phyloP scores from a whole-genome alignment of 2,329 filamentous ascomycete species.

The Microsporum canis region DNA sequence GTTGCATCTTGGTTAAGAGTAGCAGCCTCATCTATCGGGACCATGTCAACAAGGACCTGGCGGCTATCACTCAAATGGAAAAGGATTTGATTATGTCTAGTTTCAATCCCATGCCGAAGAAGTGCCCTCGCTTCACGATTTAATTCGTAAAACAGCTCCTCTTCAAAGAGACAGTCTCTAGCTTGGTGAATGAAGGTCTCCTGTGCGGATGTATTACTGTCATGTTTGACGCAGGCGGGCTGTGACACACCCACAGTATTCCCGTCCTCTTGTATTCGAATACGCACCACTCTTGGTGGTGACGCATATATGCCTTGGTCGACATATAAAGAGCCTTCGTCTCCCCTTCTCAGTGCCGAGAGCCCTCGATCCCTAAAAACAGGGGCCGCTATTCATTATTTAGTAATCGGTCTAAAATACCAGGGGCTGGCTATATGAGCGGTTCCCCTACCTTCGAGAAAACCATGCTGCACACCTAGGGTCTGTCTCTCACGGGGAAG shows the following conservation, averaged over 20 bases:
- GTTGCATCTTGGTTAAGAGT: slow-evolving; percentile 18
- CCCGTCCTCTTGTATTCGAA: slow-evolving; percentile 52
- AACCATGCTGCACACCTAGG: slow-evolving; percentile 80
- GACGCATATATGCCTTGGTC: slow-evolving; percentile 48
- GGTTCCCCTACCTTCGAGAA: slow-evolving; percentile 53
- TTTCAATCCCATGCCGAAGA: slow-evolving; percentile 57
- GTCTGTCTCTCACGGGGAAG: slow-evolving; percentile 61
- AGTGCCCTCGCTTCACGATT: slow-evolving; percentile 67
- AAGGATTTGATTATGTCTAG: slow-evolving; percentile 47
- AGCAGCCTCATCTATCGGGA: slow-evolving; percentile 37
- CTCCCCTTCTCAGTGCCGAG: slow-evolving; percentile 62
- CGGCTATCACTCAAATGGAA: slow-evolving; percentile 44
- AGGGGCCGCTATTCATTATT: slow-evolving; percentile 34
- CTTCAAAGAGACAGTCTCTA: slow-evolving; percentile 44
- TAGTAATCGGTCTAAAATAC: neutral
- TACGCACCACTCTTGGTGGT: slow-evolving; percentile 51
- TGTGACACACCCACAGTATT: slow-evolving; percentile 46
- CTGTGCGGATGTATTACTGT: slow-evolving; percentile 19
- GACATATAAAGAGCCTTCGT: slow-evolving; percentile 63
- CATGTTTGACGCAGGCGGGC: slow-evolving; percentile 13
- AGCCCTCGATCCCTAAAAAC: slow-evolving; percentile 60
- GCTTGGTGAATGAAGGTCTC: slow-evolving; percentile 30
- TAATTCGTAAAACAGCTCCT: slow-evolving; percentile 83
- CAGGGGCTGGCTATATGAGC: slow-evolving; percentile 3
- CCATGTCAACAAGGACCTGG: slow-evolving; percentile 57